Evolutionary conservation across 768 basidiomycete species (phyloP).

Genomic region (Floccularia luteovirens): DNA sequence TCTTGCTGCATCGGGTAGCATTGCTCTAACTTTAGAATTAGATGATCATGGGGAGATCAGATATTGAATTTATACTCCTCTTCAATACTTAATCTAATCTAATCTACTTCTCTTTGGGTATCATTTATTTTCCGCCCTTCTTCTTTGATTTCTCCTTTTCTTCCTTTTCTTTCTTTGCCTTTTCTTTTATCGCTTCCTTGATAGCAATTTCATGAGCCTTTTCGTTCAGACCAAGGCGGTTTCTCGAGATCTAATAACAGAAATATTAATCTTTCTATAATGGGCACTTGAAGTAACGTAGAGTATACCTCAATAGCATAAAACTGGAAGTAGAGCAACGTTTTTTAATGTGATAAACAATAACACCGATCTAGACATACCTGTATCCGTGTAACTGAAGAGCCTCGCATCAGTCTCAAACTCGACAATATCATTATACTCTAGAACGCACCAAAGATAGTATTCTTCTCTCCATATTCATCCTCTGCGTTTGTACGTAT

Average conservation of each 20-base stretch:
- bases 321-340: conserved; percentile 42
- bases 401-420: conserved; percentile 2
- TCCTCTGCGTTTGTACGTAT: conserved; percentile 72
- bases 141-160: conserved; percentile 18
- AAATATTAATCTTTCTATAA: too few relatives aligned
- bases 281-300: neutral
- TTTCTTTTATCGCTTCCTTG: conserved; percentile 58
- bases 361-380: conserved; percentile 22
- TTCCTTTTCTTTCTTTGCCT: conserved; percentile 46
- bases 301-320: conserved; percentile 76
- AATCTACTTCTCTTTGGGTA: too few relatives aligned
- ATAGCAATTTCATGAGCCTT: conserved; percentile 76
- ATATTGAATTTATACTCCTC: too few relatives aligned
- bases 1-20: too few relatives aligned
- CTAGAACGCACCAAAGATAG: conserved; percentile 73
- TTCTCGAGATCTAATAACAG: conserved; percentile 89
- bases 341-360: neutral
- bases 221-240: conserved; percentile 87
- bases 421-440: neutral
- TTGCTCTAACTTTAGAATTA: too few relatives aligned
- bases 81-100: too few relatives aligned
- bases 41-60: too few relatives aligned
- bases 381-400: conserved; percentile 63
- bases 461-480: conserved; percentile 89
- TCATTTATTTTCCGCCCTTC: conserved; percentile 17